A percentile compares a stretch with the other conserved stretches of the same genome.
phyloP scores from a whole-genome alignment of 352 stramenopile genomes.

The Peronospora farinosa region DNA sequence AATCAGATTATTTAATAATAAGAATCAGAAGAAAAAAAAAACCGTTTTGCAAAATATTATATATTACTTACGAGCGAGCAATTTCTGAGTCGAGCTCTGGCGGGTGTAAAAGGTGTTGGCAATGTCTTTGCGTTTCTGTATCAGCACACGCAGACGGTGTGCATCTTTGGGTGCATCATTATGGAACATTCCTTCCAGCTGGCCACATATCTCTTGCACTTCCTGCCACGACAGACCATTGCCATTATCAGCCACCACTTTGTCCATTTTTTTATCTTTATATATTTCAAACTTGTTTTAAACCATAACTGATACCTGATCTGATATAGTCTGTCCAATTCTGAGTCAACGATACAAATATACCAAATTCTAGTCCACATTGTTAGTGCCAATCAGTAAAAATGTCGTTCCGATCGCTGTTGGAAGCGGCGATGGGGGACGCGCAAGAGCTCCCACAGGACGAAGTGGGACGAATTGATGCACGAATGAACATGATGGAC shows the following conservation, averaged over 20 bases:
- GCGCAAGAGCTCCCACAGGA: constrained; percentile 44
- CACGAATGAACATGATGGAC: constrained; percentile 23
- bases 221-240: constrained; percentile 50
- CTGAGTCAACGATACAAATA: background rate
- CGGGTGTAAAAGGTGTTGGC: constrained; percentile 34
- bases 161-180: constrained; percentile 57
- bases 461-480: constrained; percentile 20
- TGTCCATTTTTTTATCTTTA: no score
- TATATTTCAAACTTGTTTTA: no score
- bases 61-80: constrained; percentile 44
- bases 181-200: constrained; percentile 61
- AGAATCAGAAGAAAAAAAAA: background rate
- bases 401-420: constrained; percentile 82
- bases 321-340: background rate
- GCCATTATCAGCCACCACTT: background rate
- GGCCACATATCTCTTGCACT: constrained; percentile 58
- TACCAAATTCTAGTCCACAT: background rate
- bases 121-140: constrained; percentile 63
- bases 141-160: constrained; percentile 40
- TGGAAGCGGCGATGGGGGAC: constrained; percentile 74
- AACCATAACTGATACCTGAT: no score
- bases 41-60: background rate
- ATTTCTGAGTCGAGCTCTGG: constrained; percentile 41
- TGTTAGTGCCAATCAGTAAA: constrained; percentile 13
- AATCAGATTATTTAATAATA: background rate